Base-by-base conservation (phyloP, 2,329 filamentous ascomycete genomes). In the Penicillium sp. region DNA sequence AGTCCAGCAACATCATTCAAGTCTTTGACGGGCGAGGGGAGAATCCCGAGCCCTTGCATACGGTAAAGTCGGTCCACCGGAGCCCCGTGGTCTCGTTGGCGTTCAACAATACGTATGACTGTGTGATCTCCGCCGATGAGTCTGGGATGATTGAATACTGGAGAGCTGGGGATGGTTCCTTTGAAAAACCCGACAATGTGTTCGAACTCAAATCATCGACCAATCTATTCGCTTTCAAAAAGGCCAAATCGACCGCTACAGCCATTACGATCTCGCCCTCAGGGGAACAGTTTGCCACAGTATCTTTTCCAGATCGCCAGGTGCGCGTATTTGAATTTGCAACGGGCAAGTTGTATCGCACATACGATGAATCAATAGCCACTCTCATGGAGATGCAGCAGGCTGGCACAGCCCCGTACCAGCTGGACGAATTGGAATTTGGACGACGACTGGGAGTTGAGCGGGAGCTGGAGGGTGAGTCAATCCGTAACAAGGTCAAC, bases 91-190 rank as follows among this genome's bases (percentile, higher is more conserved):
- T 88, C 27, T 77, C 96, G 24, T 93, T 99, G 84, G 87, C 87
- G 0, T 99, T 92, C 79, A 99, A 98, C 74, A 87, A 91, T 70
- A 78, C 83, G 5, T 96, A 88, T 70, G 89, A 98, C 74, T 99
- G 95, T 69, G 93, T 96, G 1, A 79, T 98, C 7, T 98, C 95
- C 1, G 88, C 88, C 0, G 96, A 99, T 64, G 87, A 93, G 64
- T 85, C 86, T 53, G 93, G 95, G 24, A 98, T 98, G 93, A 73
- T 99, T 10, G 95, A 99, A 74, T 99, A 99, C 77, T 99, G 95
- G 95, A 84, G 85, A 56, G 92, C 95, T 0, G 66, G 70, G 14
- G 85, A 84, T 60, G 87, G 85, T 2, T 86, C 80, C 39, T 97
- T 91, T 72, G 91, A 96, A 68, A 97, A 98, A 74, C 95, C 95